Percentiles rank a stretch among this genome's conserved stretches.
Evolutionary conservation across 192 early-diverging fungal species (phyloP).

Genomic region (Podila minutissima): DNA sequence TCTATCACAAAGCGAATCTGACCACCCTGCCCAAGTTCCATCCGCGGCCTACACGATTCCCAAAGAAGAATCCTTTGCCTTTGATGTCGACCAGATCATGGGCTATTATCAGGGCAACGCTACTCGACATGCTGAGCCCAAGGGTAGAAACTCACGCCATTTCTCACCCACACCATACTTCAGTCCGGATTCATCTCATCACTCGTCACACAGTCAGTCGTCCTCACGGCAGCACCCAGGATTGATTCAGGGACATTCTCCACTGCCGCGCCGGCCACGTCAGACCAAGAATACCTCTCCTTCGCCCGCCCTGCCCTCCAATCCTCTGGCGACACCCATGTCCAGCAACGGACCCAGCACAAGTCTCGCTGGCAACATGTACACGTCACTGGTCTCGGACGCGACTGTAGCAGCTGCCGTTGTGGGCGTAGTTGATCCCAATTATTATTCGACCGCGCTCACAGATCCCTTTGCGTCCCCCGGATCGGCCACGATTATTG

Average conservation of each 20-base stretch:
- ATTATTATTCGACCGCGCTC: slow-evolving; percentile 14
- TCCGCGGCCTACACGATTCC: slow-evolving; percentile 5
- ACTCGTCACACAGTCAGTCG: background rate
- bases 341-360: too few species aligned
- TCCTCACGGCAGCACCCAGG: slow-evolving; percentile 27
- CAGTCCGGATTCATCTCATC: slow-evolving; percentile 29
- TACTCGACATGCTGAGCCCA: slow-evolving; percentile 20
- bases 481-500: slow-evolving; percentile 8
- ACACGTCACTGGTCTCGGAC: too few species aligned
- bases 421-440: slow-evolving; percentile 1
- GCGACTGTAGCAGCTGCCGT: too few species aligned
- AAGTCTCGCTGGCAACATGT: too few species aligned
- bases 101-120: slow-evolving; percentile 35
- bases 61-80: slow-evolving; percentile 42
- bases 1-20: slow-evolving; percentile 3
- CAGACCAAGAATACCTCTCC: slow-evolving; percentile 42
- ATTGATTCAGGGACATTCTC: slow-evolving; percentile 37
- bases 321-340: background rate
- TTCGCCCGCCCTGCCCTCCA: background rate
- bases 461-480: slow-evolving; percentile 32
- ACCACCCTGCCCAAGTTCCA: slow-evolving; percentile 6
- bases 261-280: slow-evolving; percentile 38
- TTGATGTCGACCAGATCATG: slow-evolving; percentile 51
- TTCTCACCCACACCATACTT: slow-evolving; percentile 50
- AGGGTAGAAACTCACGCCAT: slow-evolving; percentile 35